Evolutionary conservation across 176 grass and related monocot genomes (phyloP).

Genomic region (Eleusine coracana): DNA sequence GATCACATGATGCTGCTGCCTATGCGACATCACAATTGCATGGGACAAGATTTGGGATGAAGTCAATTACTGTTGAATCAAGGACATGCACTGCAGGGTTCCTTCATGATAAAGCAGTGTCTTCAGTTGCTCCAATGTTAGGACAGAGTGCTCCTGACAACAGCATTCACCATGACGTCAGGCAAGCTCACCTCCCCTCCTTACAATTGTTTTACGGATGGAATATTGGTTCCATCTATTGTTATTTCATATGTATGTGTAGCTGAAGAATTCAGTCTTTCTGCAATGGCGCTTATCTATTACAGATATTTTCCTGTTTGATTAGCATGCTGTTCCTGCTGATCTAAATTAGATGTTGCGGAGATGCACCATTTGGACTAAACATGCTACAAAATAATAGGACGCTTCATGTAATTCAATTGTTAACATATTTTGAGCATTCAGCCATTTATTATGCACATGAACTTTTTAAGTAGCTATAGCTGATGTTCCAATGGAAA

Average conservation of each 20-base stretch:
- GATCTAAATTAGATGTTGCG: constrained; percentile 5
- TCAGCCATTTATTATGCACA: no score
- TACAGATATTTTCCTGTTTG: constrained; percentile 6
- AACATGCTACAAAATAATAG: background rate
- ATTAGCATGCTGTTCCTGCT: constrained; percentile 10
- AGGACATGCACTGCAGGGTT: constrained; percentile 44
- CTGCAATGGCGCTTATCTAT: background rate
- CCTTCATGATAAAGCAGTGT: constrained; percentile 41
- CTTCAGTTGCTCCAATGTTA: constrained; percentile 40
- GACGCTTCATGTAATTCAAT: constrained; percentile 7
- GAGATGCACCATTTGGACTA: background rate
- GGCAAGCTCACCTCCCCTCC: constrained; percentile 43
- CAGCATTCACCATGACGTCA: constrained; percentile 49
- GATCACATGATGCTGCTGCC: constrained; percentile 53
- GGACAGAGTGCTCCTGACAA: constrained; percentile 43
- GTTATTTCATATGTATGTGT: constrained; percentile 13
- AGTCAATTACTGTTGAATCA: constrained; percentile 56
- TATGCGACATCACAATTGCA: constrained; percentile 60
- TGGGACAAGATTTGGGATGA: constrained; percentile 67
- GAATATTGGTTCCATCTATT: constrained; percentile 23
- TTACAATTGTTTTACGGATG: constrained; percentile 20
- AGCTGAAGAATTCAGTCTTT: background rate
- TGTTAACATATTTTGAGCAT: background rate
- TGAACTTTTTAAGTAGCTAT: no score
- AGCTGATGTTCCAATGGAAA: constrained; percentile 1